Evolutionary conservation across 768 basidiomycete genomes (phyloP).

Genomic region (Suillus sp.): DNA sequence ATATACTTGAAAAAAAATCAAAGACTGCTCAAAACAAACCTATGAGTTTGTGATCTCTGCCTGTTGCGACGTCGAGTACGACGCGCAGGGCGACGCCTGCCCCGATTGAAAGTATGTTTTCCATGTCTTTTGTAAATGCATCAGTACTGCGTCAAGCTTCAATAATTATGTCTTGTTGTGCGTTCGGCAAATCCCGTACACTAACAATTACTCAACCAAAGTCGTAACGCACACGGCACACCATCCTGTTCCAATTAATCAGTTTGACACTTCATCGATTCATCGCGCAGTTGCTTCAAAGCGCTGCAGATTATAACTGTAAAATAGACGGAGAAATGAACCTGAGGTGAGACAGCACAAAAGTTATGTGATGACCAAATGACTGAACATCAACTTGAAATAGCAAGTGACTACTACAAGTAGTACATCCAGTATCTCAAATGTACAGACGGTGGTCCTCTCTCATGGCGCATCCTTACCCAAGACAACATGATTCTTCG

Average conservation of each 20-base stretch:
- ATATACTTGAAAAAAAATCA: not conserved
- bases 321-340: not conserved
- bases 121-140: conserved; percentile 47
- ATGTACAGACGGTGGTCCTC: not conserved
- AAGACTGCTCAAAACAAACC: conserved; percentile 23
- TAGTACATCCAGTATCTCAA: not conserved
- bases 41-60: conserved; percentile 33
- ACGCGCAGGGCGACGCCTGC: conserved; percentile 67
- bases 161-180: not conserved
- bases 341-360: too few species aligned
- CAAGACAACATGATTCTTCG: not conserved
- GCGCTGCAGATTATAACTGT: not conserved
- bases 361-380: not conserved
- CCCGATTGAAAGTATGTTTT: conserved; percentile 68
- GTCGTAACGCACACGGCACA: too few species aligned
- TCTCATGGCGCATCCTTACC: not conserved
- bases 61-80: conserved; percentile 53
- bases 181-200: not conserved
- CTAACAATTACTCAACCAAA: not conserved
- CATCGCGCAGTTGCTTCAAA: not conserved
- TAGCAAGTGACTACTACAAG: too few species aligned
- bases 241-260: not conserved
- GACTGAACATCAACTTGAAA: too few species aligned
- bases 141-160: not conserved
- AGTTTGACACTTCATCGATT: not conserved